These are phyloP conservation scores for Solanum paucissectum DNA, from an alignment of 257 asterid species.

Conservation along the genomic window DNA sequence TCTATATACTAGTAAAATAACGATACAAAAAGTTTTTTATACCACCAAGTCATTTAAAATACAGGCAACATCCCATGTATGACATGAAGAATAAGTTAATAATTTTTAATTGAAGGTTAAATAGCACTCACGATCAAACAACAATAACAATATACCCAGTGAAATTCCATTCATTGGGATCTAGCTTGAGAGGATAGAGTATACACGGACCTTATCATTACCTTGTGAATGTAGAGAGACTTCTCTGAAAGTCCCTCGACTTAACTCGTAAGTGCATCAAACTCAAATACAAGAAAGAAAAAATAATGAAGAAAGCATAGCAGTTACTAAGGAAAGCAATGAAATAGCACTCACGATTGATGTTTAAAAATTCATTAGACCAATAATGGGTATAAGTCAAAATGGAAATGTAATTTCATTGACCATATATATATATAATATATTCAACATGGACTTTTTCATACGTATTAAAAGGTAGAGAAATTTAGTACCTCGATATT, in stretches of 20 bases:
- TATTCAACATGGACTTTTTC: background rate
- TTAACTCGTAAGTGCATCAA: too few relatives aligned
- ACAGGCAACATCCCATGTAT: background rate
- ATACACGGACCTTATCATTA: too few relatives aligned
- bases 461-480: background rate
- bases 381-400: background rate
- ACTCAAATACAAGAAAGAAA: too few relatives aligned
- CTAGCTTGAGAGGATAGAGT: too few relatives aligned
- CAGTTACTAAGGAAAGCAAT: too few relatives aligned
- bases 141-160: too few relatives aligned
- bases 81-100: background rate
- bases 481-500: conserved; percentile 47
- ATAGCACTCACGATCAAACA: background rate
- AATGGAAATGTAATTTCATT: background rate
- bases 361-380: background rate
- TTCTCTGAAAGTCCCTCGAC: too few relatives aligned
- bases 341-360: too few relatives aligned
- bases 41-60: background rate
- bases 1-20: background rate
- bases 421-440: background rate
- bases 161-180: too few relatives aligned
- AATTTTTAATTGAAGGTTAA: background rate
- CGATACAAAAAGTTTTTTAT: background rate
- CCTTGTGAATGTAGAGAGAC: too few relatives aligned
- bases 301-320: too few relatives aligned